Evolutionary conservation across 495 filamentous ascomycete species (phyloP).

Genomic region (Penicillium dipodomyicola): DNA sequence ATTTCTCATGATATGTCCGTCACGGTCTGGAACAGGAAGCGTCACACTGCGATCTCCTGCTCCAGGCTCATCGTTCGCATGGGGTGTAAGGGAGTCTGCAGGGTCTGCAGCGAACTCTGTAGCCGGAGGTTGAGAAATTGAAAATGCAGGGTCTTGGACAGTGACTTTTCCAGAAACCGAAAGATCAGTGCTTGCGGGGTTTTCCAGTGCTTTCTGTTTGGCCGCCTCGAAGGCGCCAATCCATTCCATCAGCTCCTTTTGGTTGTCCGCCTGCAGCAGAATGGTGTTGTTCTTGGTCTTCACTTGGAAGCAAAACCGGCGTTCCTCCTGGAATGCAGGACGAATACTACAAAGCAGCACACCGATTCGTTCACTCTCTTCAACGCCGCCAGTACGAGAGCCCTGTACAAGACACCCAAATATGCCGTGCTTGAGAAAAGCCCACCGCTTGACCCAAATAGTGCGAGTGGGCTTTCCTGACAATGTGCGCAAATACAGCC

Average conservation of each 20-base stretch:
- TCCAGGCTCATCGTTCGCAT: slow-evolving; percentile 53
- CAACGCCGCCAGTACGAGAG: slow-evolving; percentile 75
- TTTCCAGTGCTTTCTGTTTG: slow-evolving; percentile 87
- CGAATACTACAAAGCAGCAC: slow-evolving; percentile 90
- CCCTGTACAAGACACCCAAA: slow-evolving; percentile 96
- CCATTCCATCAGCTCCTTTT: slow-evolving; percentile 86
- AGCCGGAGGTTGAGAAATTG: slow-evolving; percentile 82
- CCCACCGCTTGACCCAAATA: slow-evolving; percentile 88
- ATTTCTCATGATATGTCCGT: slow-evolving; percentile 54
- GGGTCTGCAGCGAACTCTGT: slow-evolving; percentile 83
- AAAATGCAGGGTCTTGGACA: slow-evolving; percentile 77
- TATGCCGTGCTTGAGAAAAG: slow-evolving; percentile 89
- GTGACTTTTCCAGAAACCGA: slow-evolving; percentile 54
- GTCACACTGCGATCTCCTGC: slow-evolving; percentile 59
- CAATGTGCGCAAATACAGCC: slow-evolving; percentile 79
- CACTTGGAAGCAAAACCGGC: slow-evolving; percentile 96
- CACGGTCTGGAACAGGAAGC: slow-evolving; percentile 64
- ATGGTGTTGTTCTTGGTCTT: slow-evolving; percentile 95
- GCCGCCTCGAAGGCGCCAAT: slow-evolving; percentile 87
- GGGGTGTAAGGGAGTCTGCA: slow-evolving; percentile 63
- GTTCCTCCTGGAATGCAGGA: slow-evolving; percentile 86
- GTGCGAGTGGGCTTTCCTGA: slow-evolving; percentile 86
- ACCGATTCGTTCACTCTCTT: slow-evolving; percentile 94
- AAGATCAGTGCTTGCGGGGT: slow-evolving; percentile 61
- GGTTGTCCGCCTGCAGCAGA: slow-evolving; percentile 88